Base-by-base conservation (phyloP, 2,329 filamentous ascomycete genomes). In the Exophiala aquamarina region DNA sequence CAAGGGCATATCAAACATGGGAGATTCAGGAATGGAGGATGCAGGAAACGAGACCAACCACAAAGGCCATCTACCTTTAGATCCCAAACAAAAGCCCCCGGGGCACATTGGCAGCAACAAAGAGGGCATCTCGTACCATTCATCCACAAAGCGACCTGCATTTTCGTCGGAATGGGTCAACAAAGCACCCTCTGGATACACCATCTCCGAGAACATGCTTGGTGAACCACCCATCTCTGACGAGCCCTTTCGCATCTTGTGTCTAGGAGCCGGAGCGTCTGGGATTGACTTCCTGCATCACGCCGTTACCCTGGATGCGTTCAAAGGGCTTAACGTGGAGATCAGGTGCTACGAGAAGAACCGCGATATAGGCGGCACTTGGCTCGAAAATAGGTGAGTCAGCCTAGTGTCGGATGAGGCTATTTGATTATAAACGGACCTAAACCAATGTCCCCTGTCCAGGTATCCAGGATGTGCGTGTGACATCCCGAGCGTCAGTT, bases 321-420 rank as follows among this genome's bases (percentile, higher is more conserved):
- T 33, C 4, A 19, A 6, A 13, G 29, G 17, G n/a, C n/a, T n/a
- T n/a, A 41, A 47, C 19, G 37, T 47, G 11, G 39, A 37, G 4
- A 18, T 49, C 7, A 37, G 17, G 17, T 54, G 58, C 14, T 61
- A 59, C n/a, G 79, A 82, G 49, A 73, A 75, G 0, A 78, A 72
- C 4, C 66, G 68, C 3, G 70, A 73, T 37, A 59, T 70, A 0
- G 47, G 47, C 3, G 65, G 65, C n/a, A 62, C 65, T 5, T 68
- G 65, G 65, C 62, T 62, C 47, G 65, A 63, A 61, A 63, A 61
- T 39, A 53, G 57, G 34, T 68, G 69, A 39, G 37, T 13, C 8
- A 13, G n/a, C 3, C 9, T 23, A 3, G 11, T 7, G 26, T 11
- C 11, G 11, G 7, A 20, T 29, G 4, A 14, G 14, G 14, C 39